phyloP scores from a whole-genome alignment of 176 grass and related monocot genomes.

The Dactylis glomerata region DNA sequence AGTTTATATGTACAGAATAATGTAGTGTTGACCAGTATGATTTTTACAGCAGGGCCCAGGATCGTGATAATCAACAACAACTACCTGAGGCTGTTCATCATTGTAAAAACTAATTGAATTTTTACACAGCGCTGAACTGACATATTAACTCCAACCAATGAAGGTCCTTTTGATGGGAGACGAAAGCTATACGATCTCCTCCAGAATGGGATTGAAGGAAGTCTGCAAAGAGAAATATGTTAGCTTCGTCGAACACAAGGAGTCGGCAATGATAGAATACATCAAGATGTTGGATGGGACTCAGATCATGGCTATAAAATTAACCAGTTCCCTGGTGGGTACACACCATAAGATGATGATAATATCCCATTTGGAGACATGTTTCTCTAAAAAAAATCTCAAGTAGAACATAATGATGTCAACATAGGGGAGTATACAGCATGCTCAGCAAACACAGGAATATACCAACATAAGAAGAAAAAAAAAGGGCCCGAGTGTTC shows the following conservation, averaged over 20 bases:
- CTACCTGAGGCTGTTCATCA: neutral
- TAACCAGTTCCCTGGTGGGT: neutral
- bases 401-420: neutral
- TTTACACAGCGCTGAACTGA: neutral
- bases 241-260: neutral
- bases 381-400: neutral
- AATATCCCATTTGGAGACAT: neutral
- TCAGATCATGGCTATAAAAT: neutral
- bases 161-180: slow-evolving; percentile 12
- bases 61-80: neutral
- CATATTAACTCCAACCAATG: slow-evolving; percentile 20
- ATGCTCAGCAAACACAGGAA: neutral
- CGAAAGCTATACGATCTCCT: neutral
- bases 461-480: neutral
- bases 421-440: neutral
- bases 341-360: neutral
- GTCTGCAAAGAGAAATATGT: slow-evolving; percentile 29
- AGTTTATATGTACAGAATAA: slow-evolving; percentile 39
- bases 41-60: slow-evolving; percentile 30
- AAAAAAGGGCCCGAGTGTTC: neutral
- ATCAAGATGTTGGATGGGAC: neutral
- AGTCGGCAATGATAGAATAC: neutral
- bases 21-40: neutral
- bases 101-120: neutral
- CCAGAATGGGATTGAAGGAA: slow-evolving; percentile 3